phyloP scores from a whole-genome alignment of 805 yeast species.

The Metschnikowia lochheadii region DNA sequence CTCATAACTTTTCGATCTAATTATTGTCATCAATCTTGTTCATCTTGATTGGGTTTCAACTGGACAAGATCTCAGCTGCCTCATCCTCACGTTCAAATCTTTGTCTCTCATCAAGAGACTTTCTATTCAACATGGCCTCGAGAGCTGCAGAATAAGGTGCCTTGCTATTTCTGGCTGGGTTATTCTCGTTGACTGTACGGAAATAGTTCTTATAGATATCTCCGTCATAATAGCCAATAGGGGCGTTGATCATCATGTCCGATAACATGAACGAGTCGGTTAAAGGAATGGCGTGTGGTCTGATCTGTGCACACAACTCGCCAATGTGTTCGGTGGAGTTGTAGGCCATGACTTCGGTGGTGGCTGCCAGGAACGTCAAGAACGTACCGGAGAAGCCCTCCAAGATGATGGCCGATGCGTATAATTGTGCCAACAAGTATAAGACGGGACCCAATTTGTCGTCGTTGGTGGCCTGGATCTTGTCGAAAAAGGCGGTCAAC shows the following conservation, averaged over 20 bases:
- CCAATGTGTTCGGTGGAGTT: slow-evolving; percentile 41
- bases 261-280: slow-evolving; percentile 82
- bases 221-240: slow-evolving; percentile 78
- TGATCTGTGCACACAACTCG: slow-evolving; percentile 29
- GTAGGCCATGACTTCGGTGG: slow-evolving; percentile 44
- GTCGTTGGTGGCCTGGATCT: slow-evolving; percentile 30
- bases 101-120: slow-evolving; percentile 32
- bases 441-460: slow-evolving; percentile 47
- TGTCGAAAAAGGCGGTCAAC: slow-evolving; percentile 35
- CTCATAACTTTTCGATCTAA: too few relatives aligned
- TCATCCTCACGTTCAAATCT: slow-evolving; percentile 36
- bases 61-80: slow-evolving; percentile 27
- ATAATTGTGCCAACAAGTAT: slow-evolving; percentile 53
- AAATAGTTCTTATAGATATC: slow-evolving; percentile 80
- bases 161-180: slow-evolving; percentile 50
- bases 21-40: too few relatives aligned
- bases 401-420: slow-evolving; percentile 51
- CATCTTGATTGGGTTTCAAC: background rate
- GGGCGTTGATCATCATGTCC: slow-evolving; percentile 77
- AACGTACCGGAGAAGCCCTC: slow-evolving; percentile 71
- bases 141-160: slow-evolving; percentile 54
- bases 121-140: slow-evolving; percentile 41
- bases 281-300: slow-evolving; percentile 70
- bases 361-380: slow-evolving; percentile 56
- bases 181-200: slow-evolving; percentile 43